phyloP scores from a whole-genome alignment of 805 yeast genomes.

The Wickerhamiella vanderwaltii region DNA sequence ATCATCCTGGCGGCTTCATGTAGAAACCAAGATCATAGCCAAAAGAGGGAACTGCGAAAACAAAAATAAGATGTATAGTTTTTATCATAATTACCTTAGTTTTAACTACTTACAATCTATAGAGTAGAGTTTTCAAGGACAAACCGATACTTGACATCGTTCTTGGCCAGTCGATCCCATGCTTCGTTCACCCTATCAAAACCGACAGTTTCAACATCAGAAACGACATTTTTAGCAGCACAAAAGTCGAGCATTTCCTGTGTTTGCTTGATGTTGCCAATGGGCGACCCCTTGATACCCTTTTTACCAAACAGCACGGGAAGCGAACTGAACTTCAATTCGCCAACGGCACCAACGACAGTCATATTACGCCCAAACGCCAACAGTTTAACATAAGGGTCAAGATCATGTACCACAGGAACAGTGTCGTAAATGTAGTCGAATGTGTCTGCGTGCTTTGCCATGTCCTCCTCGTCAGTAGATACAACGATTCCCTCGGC shows the following conservation, averaged over 20 bases:
- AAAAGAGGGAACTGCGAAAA: no score
- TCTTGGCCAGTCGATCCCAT: conserved; percentile 12
- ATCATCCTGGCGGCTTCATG: no score
- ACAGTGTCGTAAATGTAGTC: conserved; percentile 46
- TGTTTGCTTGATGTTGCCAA: conserved; percentile 55
- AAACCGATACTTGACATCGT: conserved; percentile 17
- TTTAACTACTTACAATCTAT: no score
- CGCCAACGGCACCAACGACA: conserved; percentile 52
- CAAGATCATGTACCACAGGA: conserved; percentile 38
- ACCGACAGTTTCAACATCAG: conserved; percentile 52
- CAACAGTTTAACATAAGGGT: conserved; percentile 37
- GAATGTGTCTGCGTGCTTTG: conserved; percentile 27
- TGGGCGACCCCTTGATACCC: conserved; percentile 36
- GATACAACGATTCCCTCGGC: conserved; percentile 47
- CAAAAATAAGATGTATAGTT: no score
- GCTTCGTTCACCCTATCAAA: conserved; percentile 25
- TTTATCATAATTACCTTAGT: no score
- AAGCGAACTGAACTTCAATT: conserved; percentile 31
- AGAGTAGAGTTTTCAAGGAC: conserved; percentile 14
- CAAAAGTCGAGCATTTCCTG: conserved; percentile 54
- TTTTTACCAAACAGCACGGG: conserved; percentile 35
- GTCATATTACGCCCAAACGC: conserved; percentile 47
- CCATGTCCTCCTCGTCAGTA: conserved; percentile 30
- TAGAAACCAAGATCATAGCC: no score
- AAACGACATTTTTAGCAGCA: conserved; percentile 42